Conservation (phyloP, 768 basidiomycete species). For the Trametes cingulata region DNA sequence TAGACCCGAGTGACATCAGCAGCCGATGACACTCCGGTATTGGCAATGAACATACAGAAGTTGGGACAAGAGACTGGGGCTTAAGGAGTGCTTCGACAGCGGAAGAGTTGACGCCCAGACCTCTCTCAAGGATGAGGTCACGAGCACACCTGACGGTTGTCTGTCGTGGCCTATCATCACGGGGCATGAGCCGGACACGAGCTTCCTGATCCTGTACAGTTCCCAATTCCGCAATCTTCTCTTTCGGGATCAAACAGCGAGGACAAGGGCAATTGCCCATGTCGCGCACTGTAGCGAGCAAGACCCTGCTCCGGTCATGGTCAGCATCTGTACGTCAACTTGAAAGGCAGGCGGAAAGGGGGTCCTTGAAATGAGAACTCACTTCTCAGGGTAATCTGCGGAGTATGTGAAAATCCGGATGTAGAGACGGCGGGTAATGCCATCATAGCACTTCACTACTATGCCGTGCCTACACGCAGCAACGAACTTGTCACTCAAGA, state of each 20-base stretch:
- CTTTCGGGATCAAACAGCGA: constrained; percentile 26
- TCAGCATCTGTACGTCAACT: too few species aligned
- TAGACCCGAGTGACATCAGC: constrained; percentile 4
- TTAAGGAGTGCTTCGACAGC: constrained; percentile 20
- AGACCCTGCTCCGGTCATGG: neutral
- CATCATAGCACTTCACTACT: constrained; percentile 29
- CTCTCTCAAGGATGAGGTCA: constrained; percentile 17
- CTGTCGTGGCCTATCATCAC: neutral
- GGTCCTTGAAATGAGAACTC: too few species aligned
- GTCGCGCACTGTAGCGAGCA: constrained; percentile 23
- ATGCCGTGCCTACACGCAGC: constrained; percentile 28
- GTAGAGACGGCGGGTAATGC: constrained; percentile 25
- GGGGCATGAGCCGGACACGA: neutral
- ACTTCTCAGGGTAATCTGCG: constrained; percentile 39
- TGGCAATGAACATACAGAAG: constrained; percentile 11
- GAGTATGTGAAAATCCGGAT: constrained; percentile 30
- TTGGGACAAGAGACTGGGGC: constrained; percentile 26
- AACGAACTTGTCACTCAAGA: constrained; percentile 27
- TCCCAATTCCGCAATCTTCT: constrained; percentile 20
- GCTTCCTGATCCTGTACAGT: constrained; percentile 9
- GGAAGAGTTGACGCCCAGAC: constrained; percentile 8
- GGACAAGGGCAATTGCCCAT: constrained; percentile 36
- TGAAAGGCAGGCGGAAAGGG: too few species aligned
- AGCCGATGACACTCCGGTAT: neutral
- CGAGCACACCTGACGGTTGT: constrained; percentile 8